These are phyloP conservation scores for Adansonia gregorii DNA, from an alignment of 441 rosid species.

Conservation along the genomic window DNA sequence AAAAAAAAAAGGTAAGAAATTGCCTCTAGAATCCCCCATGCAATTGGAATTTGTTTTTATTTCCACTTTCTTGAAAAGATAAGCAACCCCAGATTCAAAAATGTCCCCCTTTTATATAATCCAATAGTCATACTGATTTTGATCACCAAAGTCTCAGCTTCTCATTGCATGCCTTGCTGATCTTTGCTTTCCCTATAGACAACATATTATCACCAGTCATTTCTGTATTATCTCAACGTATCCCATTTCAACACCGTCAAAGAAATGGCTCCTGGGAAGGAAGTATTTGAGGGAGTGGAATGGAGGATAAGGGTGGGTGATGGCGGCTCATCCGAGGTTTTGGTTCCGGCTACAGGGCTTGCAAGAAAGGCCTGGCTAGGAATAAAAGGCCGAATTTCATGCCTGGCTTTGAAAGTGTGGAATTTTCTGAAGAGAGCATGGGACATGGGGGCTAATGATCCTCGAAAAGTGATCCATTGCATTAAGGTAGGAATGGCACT, in stretches of 20 bases:
- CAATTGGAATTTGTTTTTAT: not conserved
- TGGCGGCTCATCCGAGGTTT: conserved; percentile 40
- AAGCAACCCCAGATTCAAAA: not conserved
- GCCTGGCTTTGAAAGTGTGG: conserved; percentile 23
- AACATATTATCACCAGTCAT: not conserved
- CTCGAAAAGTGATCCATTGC: conserved; percentile 42
- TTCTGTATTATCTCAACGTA: conserved; percentile 1
- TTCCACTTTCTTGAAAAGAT: not conserved
- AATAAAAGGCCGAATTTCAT: conserved; percentile 25
- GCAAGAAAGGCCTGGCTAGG: conserved; percentile 33
- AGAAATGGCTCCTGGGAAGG: conserved; percentile 38
- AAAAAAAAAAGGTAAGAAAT: not conserved
- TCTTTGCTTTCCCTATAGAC: conserved; percentile 1
- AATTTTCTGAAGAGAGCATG: conserved; percentile 48
- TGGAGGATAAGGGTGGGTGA: conserved; percentile 52
- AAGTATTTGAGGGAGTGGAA: conserved; percentile 34
- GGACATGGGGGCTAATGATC: conserved; percentile 46
- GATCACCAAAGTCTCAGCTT: conserved; percentile 6
- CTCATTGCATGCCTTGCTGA: conserved; percentile 26
- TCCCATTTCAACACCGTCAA: not conserved
- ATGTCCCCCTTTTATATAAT: not conserved
- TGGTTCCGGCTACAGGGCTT: conserved; percentile 37
- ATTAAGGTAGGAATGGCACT: conserved; percentile 50
- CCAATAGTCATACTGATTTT: not conserved
- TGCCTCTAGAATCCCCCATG: conserved; percentile 22